Conservation (phyloP, 768 basidiomycete genomes). For the Lentinula sp. region DNA sequence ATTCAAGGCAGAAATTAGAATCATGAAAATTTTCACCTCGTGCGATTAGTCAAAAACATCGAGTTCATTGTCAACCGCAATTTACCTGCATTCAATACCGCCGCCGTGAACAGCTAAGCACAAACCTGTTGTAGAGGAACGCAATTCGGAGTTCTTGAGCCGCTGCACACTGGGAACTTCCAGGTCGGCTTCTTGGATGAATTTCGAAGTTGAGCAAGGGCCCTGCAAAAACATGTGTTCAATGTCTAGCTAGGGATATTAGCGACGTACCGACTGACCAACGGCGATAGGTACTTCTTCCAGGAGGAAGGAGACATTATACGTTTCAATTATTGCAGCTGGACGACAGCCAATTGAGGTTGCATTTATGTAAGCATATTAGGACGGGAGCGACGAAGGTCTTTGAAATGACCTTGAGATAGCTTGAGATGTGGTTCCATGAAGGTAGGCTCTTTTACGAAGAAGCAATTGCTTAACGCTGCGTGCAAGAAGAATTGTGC, state of each 20-base stretch:
- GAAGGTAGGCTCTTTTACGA: no score
- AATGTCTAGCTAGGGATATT: not conserved
- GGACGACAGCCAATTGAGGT: not conserved
- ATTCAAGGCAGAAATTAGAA: no score
- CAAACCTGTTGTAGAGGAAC: not conserved
- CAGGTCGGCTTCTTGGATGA: not conserved
- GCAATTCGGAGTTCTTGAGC: not conserved
- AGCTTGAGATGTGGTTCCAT: no score
- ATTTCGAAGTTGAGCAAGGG: not conserved
- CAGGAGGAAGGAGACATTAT: conserved; percentile 2
- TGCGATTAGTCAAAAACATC: not conserved
- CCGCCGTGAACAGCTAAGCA: not conserved
- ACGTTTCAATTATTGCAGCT: conserved; percentile 1
- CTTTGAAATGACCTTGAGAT: not conserved
- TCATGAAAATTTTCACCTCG: no score
- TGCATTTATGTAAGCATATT: not conserved
- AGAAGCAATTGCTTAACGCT: no score
- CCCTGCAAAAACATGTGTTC: not conserved
- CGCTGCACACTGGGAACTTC: conserved; percentile 2
- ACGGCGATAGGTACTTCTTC: not conserved
- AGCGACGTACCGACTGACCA: not conserved
- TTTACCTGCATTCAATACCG: not conserved
- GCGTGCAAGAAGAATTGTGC: no score
- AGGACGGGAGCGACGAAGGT: not conserved
- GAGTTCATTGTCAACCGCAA: not conserved